phyloP scores from a whole-genome alignment of 495 filamentous ascomycete genomes.

The Platismatia glauca region DNA sequence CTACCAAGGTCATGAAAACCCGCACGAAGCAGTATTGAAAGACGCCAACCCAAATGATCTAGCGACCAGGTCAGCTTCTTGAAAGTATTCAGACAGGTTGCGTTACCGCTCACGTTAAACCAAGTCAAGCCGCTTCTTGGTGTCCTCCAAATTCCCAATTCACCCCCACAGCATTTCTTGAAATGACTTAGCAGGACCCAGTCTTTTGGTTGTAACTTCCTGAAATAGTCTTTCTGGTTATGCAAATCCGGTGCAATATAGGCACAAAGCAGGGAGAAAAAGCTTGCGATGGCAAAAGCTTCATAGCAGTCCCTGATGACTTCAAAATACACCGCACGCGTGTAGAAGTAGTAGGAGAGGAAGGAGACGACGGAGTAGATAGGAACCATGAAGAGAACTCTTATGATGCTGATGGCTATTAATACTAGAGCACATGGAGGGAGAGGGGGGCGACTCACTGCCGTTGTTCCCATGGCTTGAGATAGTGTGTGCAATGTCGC shows the following conservation, averaged over 20 bases:
- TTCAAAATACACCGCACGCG: constrained; percentile 72
- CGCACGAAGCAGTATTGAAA: constrained; percentile 90
- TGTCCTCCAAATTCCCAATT: constrained; percentile 55
- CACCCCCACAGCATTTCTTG: constrained; percentile 51
- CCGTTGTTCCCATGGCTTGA: constrained; percentile 70
- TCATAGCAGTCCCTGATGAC: constrained; percentile 83
- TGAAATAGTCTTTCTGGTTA: constrained; percentile 82
- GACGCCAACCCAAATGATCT: constrained; percentile 77
- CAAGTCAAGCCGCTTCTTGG: constrained; percentile 81
- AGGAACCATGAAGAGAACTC: constrained; percentile 86
- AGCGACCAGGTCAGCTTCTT: constrained; percentile 7
- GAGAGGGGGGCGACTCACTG: constrained; percentile 42
- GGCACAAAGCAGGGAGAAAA: constrained; percentile 81
- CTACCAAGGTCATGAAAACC: constrained; percentile 72
- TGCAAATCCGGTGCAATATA: constrained; percentile 75
- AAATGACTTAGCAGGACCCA: constrained; percentile 74
- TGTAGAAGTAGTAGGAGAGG: constrained; percentile 68
- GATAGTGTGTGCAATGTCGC: constrained; percentile 74
- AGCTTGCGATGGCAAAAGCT: constrained; percentile 82
- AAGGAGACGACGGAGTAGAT: constrained; percentile 73
- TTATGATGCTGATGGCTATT: constrained; percentile 55
- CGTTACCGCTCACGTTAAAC: constrained; percentile 60
- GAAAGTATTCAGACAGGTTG: constrained; percentile 8
- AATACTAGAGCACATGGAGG: constrained; percentile 1
- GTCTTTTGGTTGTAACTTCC: constrained; percentile 52